Base-by-base conservation (phyloP, 2,329 filamentous ascomycete species). In the Cladosporium phlei region DNA sequence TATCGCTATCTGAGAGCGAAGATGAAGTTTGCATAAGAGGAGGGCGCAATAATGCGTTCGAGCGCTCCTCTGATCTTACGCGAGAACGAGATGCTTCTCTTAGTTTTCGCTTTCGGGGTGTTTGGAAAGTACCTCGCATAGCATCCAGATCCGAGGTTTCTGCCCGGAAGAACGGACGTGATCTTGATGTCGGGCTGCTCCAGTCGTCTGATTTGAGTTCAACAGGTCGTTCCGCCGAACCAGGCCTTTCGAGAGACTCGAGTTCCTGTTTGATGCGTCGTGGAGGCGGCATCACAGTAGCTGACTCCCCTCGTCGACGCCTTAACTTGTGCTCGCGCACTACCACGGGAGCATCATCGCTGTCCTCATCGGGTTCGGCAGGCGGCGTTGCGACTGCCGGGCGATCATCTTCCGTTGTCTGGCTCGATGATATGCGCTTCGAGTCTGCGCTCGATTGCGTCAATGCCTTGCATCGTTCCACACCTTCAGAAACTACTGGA, bases 131-230 rank as follows among this genome's bases (percentile, higher is more conserved):
- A 14, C 45, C 45, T 24, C 30, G 28, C 24, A 48, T 35, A 16
- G 64, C 63, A 49, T 74, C 71, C 2, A 75, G 61, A 54, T 75
- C 71, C 24, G 73, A 66, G 2, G 68, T 71, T 46, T 70, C 65
- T 6, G 57, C 66, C 8, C 64, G 63, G 4, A 57, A 33, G 14
- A 60, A 38, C 3, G 61, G 51, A 8, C 51, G 56, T n/a, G 49
- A 27, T 11, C 33, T 38, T 7, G 24, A 16, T 22, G 44, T 58
- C 17, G 65, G 61, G 48, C 67, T 70, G 38, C 65, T 67, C 38
- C 44, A 51, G 7, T 55, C 59, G 47, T 73, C 69, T 12, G 69
- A 66, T 48, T 69, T 69, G 38, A 73, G 55, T 17, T 56, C 60
- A 27, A 67, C 57, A 6, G 59, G 52, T 7, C 33, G 10, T 29